phyloP scores from a whole-genome alignment of 2,329 filamentous ascomycete genomes.

The Ilyonectria destructans region DNA sequence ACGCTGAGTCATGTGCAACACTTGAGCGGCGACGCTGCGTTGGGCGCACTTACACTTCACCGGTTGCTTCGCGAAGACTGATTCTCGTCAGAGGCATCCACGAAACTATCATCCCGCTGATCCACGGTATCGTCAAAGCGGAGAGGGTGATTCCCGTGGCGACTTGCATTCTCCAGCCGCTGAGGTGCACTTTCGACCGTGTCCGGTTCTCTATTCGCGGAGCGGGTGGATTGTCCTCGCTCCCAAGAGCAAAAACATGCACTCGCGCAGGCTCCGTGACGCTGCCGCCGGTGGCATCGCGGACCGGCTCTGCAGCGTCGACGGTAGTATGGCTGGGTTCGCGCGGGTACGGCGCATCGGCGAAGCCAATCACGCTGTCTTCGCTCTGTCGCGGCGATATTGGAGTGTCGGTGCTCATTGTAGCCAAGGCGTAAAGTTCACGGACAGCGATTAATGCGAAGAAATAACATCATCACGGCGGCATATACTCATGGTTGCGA shows the following conservation, averaged over 20 bases:
- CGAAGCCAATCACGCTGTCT: conserved; percentile 10
- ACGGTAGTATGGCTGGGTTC: too few species aligned
- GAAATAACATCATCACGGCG: background rate
- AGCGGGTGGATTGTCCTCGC: background rate
- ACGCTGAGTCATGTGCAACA: background rate
- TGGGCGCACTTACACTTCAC: background rate
- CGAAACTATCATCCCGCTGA: background rate
- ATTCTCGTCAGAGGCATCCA: conserved; percentile 2
- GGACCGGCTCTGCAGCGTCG: background rate
- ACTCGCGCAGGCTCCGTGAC: background rate
- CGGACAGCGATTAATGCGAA: too few species aligned
- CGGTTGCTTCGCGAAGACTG: background rate
- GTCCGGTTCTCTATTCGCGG: background rate
- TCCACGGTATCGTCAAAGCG: background rate
- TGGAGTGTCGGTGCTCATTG: background rate
- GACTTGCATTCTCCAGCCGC: background rate
- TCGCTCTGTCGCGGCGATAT: background rate
- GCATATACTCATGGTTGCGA: too few species aligned
- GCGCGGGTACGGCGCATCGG: conserved; percentile 10
- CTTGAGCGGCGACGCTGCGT: too few species aligned
- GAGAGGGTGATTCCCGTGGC: background rate
- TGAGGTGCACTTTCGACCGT: background rate
- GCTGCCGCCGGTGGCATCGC: background rate
- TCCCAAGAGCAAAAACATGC: too few species aligned
- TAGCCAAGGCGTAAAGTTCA: background rate